Percentiles rank a stretch among this genome's conserved stretches.
These are phyloP conservation scores for Dissophora globulifera DNA, from an alignment of 192 early-diverging fungal species.

Conservation along the genomic window DNA sequence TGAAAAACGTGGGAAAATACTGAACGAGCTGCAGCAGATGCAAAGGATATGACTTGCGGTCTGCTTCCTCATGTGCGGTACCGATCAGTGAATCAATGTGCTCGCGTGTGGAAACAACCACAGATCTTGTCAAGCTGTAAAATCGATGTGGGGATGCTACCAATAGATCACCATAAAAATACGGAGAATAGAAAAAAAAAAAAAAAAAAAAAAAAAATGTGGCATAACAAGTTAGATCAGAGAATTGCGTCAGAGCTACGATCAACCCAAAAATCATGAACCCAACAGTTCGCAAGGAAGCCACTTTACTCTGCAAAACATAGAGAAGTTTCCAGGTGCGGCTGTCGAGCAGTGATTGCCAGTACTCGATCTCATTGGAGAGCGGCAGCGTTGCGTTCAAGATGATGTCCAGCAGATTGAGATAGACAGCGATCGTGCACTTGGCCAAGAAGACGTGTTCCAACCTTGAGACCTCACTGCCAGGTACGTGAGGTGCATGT, in stretches of 20 bases:
- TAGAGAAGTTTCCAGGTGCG: constrained; percentile 53
- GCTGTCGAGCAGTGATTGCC: constrained; percentile 65
- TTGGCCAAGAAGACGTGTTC: constrained; percentile 64
- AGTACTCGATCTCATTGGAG: constrained; percentile 72
- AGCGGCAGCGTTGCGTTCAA: constrained; percentile 69
- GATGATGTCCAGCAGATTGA: constrained; percentile 63
- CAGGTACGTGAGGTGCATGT: too few relatives aligned
- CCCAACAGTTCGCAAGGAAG: too few relatives aligned
- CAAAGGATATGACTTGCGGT: constrained; percentile 3
- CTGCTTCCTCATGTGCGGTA: constrained; percentile 3
- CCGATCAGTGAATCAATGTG: constrained; percentile 40
- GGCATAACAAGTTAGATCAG: constrained; percentile 8
- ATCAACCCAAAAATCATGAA: too few relatives aligned
- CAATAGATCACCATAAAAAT: not conserved
- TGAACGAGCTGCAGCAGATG: constrained; percentile 30
- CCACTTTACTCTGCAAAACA: constrained; percentile 63
- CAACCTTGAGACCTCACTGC: constrained; percentile 17
- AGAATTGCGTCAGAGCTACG: constrained; percentile 19
- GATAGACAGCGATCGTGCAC: constrained; percentile 65
- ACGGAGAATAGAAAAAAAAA: constrained; percentile 1
- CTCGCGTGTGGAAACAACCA: constrained; percentile 11
- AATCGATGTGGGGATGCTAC: constrained; percentile 35
- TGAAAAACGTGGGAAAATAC: constrained; percentile 49
- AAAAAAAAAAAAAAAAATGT: constrained; percentile 11
- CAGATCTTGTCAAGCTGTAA: constrained; percentile 17